phyloP scores from a whole-genome alignment of 805 yeast genomes.

The Kodamaea jinghongensis region DNA sequence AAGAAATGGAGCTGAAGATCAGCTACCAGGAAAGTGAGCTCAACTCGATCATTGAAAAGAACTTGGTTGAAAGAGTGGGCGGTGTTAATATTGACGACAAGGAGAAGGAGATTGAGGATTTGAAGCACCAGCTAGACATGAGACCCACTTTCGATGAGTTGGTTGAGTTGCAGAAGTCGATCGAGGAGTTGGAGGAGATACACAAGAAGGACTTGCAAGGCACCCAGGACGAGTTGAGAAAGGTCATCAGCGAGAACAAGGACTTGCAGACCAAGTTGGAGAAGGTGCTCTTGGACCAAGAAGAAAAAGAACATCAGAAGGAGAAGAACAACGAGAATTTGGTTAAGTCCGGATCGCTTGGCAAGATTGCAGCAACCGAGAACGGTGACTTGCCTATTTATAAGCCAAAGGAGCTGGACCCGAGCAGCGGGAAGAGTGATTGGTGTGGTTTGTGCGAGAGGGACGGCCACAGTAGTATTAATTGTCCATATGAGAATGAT shows the following conservation, averaged over 20 bases:
- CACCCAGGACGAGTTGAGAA: constrained; percentile 25
- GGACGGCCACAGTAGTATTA: constrained; percentile 81
- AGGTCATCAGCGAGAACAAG: constrained; percentile 17
- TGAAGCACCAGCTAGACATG: constrained; percentile 30
- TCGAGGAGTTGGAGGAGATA: constrained; percentile 41
- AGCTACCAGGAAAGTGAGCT: constrained; percentile 11
- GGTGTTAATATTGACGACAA: constrained; percentile 11
- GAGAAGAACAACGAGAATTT: constrained; percentile 1
- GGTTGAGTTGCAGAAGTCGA: constrained; percentile 40
- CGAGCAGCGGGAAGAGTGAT: constrained; percentile 66
- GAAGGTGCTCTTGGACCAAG: constrained; percentile 8
- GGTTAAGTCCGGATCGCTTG: constrained; percentile 1
- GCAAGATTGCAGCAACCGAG: not conserved
- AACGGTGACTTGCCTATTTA: constrained; percentile 41
- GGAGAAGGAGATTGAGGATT: constrained; percentile 21
- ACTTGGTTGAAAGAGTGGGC: constrained; percentile 11
- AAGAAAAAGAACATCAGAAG: constrained; percentile 1
- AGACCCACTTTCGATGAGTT: constrained; percentile 44
- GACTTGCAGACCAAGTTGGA: constrained; percentile 20
- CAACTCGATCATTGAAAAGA: constrained; percentile 12
- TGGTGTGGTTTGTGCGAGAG: constrained; percentile 96
- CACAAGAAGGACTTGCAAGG: constrained; percentile 33
- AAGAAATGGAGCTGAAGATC: constrained; percentile 11
- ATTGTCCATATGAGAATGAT: constrained; percentile 82
- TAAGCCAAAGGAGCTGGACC: constrained; percentile 53